Evolutionary conservation across 768 basidiomycete species (phyloP).

Genomic region (Tricholoma sp.): DNA sequence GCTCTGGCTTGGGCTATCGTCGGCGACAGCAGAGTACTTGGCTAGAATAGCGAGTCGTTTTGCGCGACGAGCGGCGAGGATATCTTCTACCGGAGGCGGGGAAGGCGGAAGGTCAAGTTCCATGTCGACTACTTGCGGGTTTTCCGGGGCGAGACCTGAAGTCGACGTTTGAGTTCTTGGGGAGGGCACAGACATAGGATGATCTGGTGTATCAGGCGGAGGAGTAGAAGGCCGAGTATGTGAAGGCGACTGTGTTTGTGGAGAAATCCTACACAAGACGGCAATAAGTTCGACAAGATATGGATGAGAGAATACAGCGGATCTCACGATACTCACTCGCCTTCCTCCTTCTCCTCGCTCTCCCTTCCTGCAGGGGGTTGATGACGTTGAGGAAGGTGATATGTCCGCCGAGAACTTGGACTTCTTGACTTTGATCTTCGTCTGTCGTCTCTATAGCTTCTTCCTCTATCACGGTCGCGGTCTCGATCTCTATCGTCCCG

Average conservation of each 20-base stretch:
- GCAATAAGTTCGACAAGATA: constrained; percentile 4
- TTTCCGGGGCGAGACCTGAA: constrained; percentile 15
- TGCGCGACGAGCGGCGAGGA: constrained; percentile 66
- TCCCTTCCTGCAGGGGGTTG: constrained; percentile 12
- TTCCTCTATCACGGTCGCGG: constrained; percentile 18
- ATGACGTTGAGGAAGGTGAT: not conserved
- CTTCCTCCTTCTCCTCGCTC: constrained; percentile 78
- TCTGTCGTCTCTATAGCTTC: constrained; percentile 20
- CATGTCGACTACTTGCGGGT: constrained; percentile 37
- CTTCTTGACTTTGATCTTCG: constrained; percentile 12
- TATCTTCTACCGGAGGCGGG: constrained; percentile 54
- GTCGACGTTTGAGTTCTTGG: constrained; percentile 12
- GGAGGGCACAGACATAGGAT: not conserved
- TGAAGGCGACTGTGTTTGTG: constrained; percentile 31
- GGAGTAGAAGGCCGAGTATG: constrained; percentile 8
- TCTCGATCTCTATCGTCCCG: constrained; percentile 13
- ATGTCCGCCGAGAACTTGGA: constrained; percentile 8
- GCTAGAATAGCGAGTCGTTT: constrained; percentile 75
- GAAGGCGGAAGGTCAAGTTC: constrained; percentile 54
- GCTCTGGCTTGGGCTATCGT: constrained; percentile 42
- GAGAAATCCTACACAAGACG: constrained; percentile 54
- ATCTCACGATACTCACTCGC: constrained; percentile 74
- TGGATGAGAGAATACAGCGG: not conserved
- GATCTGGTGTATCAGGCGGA: constrained; percentile 4
- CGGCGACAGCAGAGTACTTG: constrained; percentile 51